phyloP scores from a whole-genome alignment of 352 stramenopile genomes.

The Globisporangium spinosum region DNA sequence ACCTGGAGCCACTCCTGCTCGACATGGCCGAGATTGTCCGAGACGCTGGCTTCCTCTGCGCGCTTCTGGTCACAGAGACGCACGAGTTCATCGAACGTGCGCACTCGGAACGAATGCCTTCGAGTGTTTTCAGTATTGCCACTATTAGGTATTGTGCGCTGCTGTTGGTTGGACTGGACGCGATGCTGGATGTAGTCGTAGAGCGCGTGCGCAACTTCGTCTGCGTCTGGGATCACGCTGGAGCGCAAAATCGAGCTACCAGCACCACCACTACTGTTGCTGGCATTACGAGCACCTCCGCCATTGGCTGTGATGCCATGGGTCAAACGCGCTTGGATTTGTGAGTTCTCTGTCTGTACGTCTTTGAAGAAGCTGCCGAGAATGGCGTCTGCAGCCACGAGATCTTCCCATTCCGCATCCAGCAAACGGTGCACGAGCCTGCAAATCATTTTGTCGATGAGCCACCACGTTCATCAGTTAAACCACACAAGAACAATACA shows the following conservation, averaged over 20 bases:
- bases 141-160: not conserved
- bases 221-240: slow-evolving; percentile 11
- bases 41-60: slow-evolving; percentile 6
- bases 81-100: slow-evolving; percentile 17
- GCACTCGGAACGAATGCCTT: slow-evolving; percentile 36
- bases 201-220: slow-evolving; percentile 16
- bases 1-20: slow-evolving; percentile 9
- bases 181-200: slow-evolving; percentile 13
- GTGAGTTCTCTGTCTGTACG: not conserved
- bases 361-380: slow-evolving; percentile 51
- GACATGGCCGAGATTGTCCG: slow-evolving; percentile 4
- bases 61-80: slow-evolving; percentile 9
- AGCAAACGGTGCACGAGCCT: slow-evolving; percentile 27
- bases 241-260: not conserved
- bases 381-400: slow-evolving; percentile 71
- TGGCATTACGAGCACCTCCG: not conserved
- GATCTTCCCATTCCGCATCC: slow-evolving; percentile 27
- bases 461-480: not conserved
- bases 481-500: not conserved
- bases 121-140: slow-evolving; percentile 55
- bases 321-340: slow-evolving; percentile 4
- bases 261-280: not conserved
- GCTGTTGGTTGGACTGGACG: not conserved
- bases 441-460: not conserved
- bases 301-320: not conserved